Evolutionary conservation across 495 filamentous ascomycete genomes (phyloP), one percentile per base, ranked within the genome.

Genomic region (Ramalina intermedia): DNA sequence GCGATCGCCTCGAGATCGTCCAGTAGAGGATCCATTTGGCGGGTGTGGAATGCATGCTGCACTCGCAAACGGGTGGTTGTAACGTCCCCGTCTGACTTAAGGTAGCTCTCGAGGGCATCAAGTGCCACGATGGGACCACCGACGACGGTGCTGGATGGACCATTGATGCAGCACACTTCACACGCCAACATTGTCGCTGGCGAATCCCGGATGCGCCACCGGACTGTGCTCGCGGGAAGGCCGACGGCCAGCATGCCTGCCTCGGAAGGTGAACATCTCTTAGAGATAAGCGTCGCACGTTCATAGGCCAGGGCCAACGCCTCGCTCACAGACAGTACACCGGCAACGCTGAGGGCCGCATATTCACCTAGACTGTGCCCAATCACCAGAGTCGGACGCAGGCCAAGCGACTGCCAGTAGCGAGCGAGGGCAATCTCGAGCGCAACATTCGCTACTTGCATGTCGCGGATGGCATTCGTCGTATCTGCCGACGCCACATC

Each of bases 41-140:
- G 67, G 6, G 85, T 83, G 61, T 91, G 85, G 69, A 87, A 90
- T 12, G 82, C 85, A 49, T 80, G 87, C 26, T 81, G 79, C 13
- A 88, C 74, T 26, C 78, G 72, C 4, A 91, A 37, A 23, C 39
- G 33, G 2, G 37, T 47, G 5, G 37, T 18, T n/a, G 18, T 8
- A 18, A n/a, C 18, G 37, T 39, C 37, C 18, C 47, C 12, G 38
- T n/a, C 37, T 0, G 14, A 9, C n/a, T 26, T 24, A 13, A 51
- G 17, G 1, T 41, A 14, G 21, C 2, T 16, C 23, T 47, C 24
- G 18, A 62, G 41, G 29, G 11, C 23, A 3, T 39, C 23, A 4
- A 43, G 14, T 3, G 51, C 16, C 13, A 16, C 12, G 6, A 17
- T 6, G 17, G 53, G 24, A 7, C 63, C 63, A 41, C 55, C 55